A percentile compares a stretch with the other conserved stretches of the same genome.
phyloP scores from a whole-genome alignment of 1,284 basidiomycete genomes.

The Irpex rosettiformis region DNA sequence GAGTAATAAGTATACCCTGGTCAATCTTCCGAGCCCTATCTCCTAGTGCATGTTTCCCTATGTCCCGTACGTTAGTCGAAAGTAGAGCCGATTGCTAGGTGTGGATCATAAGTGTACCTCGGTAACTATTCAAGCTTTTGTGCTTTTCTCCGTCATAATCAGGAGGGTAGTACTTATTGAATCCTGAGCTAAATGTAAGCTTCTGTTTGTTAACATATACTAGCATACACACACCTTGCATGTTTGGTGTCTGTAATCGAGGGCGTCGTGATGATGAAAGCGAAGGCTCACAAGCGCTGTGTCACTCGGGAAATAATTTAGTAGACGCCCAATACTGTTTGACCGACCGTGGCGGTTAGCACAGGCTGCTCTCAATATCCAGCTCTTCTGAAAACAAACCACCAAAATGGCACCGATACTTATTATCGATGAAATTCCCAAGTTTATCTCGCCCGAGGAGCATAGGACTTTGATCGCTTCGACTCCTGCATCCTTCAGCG shows the following conservation, averaged over 20 bases:
- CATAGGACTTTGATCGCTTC: slow-evolving; percentile 62
- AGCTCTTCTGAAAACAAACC: not conserved
- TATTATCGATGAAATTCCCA: slow-evolving; percentile 44
- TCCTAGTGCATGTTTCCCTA: slow-evolving; percentile 93
- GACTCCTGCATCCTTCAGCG: slow-evolving; percentile 77
- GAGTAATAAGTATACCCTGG: slow-evolving; percentile 89
- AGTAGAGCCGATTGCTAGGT: not conserved
- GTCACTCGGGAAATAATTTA: not conserved
- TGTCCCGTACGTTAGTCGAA: not conserved
- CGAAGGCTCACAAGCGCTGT: not conserved
- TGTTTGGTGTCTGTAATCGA: slow-evolving; percentile 7
- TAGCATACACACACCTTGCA: slow-evolving; percentile 26
- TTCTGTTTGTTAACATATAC: not conserved
- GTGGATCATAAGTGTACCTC: slow-evolving; percentile 44
- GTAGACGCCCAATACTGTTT: not conserved
- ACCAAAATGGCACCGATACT: not conserved
- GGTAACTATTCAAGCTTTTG: slow-evolving; percentile 78
- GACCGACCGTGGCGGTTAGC: too few species aligned
- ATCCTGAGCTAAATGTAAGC: slow-evolving; percentile 39
- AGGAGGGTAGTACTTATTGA: slow-evolving; percentile 93
- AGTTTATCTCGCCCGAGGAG: slow-evolving; percentile 65
- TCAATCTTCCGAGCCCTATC: slow-evolving; percentile 90
- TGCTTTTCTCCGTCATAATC: slow-evolving; percentile 84
- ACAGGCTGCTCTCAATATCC: not conserved
- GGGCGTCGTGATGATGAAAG: not conserved